Percentiles rank a stretch among this genome's conserved stretches.
Evolutionary conservation across 2,329 filamentous ascomycete genomes (phyloP).

Genomic region (Aspergillus proliferans): DNA sequence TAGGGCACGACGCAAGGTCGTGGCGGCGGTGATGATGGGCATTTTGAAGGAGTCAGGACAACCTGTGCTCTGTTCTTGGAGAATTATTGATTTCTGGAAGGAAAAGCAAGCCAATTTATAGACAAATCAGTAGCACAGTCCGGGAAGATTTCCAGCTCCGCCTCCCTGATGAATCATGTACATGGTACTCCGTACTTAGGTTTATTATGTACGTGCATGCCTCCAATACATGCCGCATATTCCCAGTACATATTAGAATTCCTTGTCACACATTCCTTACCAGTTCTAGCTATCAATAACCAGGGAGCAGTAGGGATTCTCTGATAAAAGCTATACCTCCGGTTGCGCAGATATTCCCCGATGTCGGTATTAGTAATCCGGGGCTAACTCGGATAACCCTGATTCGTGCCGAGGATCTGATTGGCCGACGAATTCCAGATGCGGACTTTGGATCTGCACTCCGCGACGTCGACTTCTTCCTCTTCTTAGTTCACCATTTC

Average conservation of each 20-base stretch:
- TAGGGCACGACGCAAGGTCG: constrained; percentile 28
- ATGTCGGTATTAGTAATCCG: constrained; percentile 4
- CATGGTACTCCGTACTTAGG: no score
- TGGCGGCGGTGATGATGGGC: constrained; percentile 22
- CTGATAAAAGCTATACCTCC: no score
- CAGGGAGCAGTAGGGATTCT: no score
- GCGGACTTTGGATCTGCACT: not conserved
- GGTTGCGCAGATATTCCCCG: not conserved
- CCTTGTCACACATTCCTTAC: not conserved
- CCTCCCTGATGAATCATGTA: no score
- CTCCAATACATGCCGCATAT: not conserved
- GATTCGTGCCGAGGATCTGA: not conserved
- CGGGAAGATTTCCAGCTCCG: no score
- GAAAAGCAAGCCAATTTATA: no score
- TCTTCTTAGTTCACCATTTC: not conserved
- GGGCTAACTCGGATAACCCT: not conserved
- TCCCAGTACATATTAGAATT: not conserved
- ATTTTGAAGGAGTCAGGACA: constrained; percentile 5
- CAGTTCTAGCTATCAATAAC: no score
- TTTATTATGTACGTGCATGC: no score
- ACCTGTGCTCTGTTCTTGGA: no score
- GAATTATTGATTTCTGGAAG: no score
- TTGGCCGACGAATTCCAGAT: constrained; percentile 1
- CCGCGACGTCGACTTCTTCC: not conserved
- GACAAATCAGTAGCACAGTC: no score